phyloP scores from a whole-genome alignment of 345 rosid genomes.

The Populus davidiana region DNA sequence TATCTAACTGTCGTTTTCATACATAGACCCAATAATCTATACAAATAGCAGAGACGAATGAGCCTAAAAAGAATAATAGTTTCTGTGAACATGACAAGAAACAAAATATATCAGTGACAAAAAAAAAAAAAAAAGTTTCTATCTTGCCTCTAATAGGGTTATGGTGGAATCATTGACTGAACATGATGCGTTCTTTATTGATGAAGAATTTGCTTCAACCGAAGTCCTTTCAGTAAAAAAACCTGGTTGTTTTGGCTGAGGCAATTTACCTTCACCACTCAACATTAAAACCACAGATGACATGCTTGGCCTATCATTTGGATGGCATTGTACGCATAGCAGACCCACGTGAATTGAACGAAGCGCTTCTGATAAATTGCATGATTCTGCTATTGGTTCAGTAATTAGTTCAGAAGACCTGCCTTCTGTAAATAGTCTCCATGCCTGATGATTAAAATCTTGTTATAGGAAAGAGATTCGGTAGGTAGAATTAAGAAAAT shows the following conservation, averaged over 20 bases:
- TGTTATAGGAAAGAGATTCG: not conserved
- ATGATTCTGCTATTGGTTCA: not conserved
- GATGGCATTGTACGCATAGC: not conserved
- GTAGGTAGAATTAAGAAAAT: not conserved
- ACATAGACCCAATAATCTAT: too few relatives aligned
- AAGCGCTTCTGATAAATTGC: not conserved
- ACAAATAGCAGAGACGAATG: too few relatives aligned
- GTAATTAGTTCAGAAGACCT: constrained; percentile 6
- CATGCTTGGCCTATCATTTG: constrained; percentile 8
- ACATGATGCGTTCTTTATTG: not conserved
- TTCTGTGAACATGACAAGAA: too few relatives aligned
- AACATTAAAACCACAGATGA: constrained; percentile 7
- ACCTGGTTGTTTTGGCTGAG: constrained; percentile 6
- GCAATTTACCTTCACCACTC: not conserved
- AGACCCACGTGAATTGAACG: not conserved
- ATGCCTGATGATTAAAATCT: not conserved
- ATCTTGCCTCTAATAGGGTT: constrained; percentile 6
- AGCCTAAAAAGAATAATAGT: too few relatives aligned
- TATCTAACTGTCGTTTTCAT: too few relatives aligned
- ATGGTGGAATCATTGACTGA: not conserved
- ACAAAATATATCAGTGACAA: too few relatives aligned
- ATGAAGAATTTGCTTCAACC: not conserved
- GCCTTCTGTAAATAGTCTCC: not conserved
- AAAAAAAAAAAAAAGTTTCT: not conserved
- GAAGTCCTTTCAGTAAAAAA: constrained; percentile 1